phyloP scores from a whole-genome alignment of 352 stramenopile genomes.

The Aphanomyces invadans region DNA sequence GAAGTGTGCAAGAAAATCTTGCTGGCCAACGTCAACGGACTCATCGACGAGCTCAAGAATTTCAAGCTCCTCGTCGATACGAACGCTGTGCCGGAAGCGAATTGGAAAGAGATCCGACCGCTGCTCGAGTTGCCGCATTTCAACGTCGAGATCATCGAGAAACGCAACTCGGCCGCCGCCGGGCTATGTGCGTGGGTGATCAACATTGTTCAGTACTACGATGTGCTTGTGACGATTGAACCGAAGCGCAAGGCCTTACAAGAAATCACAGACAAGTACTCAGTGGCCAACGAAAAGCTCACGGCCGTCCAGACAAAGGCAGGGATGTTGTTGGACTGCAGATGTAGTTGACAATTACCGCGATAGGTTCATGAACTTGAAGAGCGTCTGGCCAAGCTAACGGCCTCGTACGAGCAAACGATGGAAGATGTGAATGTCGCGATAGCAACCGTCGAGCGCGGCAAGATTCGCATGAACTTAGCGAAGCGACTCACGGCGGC shows the following conservation, averaged over 20 bases:
- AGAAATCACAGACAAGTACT: conserved; percentile 75
- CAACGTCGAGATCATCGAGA: conserved; percentile 71
- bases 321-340: conserved; percentile 33
- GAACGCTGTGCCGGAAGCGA: conserved; percentile 56
- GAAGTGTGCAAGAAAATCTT: conserved; percentile 89
- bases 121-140: conserved; percentile 75
- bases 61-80: conserved; percentile 67
- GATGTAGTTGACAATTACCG: too few relatives aligned
- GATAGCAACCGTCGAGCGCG: conserved; percentile 75
- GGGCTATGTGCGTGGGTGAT: conserved; percentile 77
- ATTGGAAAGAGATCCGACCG: conserved; percentile 77
- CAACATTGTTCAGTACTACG: conserved; percentile 92
- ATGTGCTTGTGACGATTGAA: conserved; percentile 91
- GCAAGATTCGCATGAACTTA: conserved; percentile 85
- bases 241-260: conserved; percentile 83
- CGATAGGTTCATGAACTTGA: conserved; percentile 33
- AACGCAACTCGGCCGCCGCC: conserved; percentile 73
- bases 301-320: conserved; percentile 85
- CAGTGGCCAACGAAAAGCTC: conserved; percentile 79
- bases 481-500: conserved; percentile 86
- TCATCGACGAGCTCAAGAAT: conserved; percentile 87
- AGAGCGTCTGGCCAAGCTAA: conserved; percentile 51
- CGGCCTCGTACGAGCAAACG: conserved; percentile 77
- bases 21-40: conserved; percentile 87
- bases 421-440: conserved; percentile 87